These are phyloP conservation scores for Cucumis cinereus DNA, from an alignment of 306 rosid genomes.

Conservation along the genomic window DNA sequence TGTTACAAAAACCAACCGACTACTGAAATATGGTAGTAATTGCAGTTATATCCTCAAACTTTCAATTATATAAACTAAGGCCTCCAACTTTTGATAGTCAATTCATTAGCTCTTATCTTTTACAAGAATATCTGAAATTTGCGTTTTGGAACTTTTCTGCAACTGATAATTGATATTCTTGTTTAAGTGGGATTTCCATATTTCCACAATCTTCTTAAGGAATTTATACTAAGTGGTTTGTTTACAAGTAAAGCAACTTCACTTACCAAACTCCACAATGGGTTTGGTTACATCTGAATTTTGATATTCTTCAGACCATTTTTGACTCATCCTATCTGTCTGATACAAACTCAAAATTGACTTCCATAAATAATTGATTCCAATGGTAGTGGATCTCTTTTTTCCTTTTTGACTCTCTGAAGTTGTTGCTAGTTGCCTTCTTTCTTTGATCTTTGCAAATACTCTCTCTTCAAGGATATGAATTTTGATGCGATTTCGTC, in stretches of 20 bases:
- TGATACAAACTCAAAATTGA: neutral
- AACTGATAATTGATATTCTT: neutral
- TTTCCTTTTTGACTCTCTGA: no score
- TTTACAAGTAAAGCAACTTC: neutral
- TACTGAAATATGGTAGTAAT: no score
- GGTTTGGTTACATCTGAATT: neutral
- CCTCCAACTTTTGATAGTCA: neutral
- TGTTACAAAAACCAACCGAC: no score
- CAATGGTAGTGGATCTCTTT: neutral
- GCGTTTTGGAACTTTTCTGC: neutral
- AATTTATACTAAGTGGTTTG: neutral
- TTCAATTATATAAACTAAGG: no score
- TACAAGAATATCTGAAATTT: neutral
- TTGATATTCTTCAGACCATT: neutral
- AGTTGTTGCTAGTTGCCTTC: no score
- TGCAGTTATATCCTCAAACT: no score
- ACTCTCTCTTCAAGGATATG: slow-evolving; percentile 37
- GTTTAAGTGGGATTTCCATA: neutral
- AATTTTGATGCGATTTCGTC: slow-evolving; percentile 50
- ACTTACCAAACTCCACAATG: neutral
- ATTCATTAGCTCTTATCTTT: neutral
- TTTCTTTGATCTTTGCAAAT: slow-evolving; percentile 11
- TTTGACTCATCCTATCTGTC: neutral
- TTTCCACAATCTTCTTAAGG: neutral
- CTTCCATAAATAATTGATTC: neutral